These are phyloP conservation scores for Calocera viscosa DNA, from an alignment of 768 basidiomycete genomes.

Conservation along the genomic window DNA sequence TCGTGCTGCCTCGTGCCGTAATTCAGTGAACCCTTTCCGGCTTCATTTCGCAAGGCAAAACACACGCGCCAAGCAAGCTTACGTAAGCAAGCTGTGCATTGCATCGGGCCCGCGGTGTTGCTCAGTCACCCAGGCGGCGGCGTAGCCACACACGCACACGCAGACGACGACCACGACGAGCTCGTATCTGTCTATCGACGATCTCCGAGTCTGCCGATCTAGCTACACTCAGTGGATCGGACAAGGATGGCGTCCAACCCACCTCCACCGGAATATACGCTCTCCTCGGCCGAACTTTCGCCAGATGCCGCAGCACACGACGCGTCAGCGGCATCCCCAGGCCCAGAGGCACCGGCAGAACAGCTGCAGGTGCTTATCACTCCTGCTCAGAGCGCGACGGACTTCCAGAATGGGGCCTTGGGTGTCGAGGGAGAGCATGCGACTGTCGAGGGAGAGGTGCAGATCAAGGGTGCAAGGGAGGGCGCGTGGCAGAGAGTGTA, in stretches of 20 bases:
- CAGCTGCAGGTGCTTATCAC: slow-evolving; percentile 56
- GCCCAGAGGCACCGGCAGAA: slow-evolving; percentile 3
- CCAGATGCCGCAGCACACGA: not conserved
- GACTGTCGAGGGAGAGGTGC: slow-evolving; percentile 76
- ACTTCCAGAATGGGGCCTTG: slow-evolving; percentile 76
- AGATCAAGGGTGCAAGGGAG: slow-evolving; percentile 57
- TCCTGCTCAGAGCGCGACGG: slow-evolving; percentile 53
- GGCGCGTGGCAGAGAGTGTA: slow-evolving; percentile 57
- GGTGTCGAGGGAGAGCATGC: slow-evolving; percentile 74
- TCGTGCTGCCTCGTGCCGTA: not conserved
- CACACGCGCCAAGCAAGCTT: not conserved
- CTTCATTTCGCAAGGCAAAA: not conserved
- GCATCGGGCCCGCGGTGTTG: not conserved
- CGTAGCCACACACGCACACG: not conserved
- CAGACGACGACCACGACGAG: not conserved
- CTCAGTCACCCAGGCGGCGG: not conserved
- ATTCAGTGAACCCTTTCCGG: not conserved
- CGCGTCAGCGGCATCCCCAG: not conserved
- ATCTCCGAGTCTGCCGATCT: too few species aligned
- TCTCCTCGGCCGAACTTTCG: not conserved
- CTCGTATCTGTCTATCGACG: not conserved
- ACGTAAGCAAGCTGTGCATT: not conserved
- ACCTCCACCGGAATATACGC: not conserved
- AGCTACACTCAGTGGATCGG: not conserved
- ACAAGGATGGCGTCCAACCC: not conserved